Evolutionary conservation across 2,329 filamentous ascomycete species (phyloP), one percentile per base, ranked within the genome.

Genomic region (Apiospora hydei): DNA sequence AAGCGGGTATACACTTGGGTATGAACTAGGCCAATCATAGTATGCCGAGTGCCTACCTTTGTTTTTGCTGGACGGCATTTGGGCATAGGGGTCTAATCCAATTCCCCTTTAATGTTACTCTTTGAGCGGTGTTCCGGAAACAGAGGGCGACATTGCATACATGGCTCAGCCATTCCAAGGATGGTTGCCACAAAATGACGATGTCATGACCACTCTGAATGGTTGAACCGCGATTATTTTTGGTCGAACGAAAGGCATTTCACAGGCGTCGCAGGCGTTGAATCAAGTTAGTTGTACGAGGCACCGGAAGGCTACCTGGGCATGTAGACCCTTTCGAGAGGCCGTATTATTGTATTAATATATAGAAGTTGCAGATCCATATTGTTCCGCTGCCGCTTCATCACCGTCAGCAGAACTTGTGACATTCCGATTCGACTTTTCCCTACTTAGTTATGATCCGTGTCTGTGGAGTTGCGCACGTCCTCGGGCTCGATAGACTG

Each of bases 281-380:
- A 41, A 64, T 64, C 34, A 41, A 64, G 8, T 64, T n/a, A 3
- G 2, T 11, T 64, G 57, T 64, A 64, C 10, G 57, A 64, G 57
- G 57, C 34, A 64, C 4, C 30, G 34, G 57, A 64, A 41, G 57
- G 57, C 34, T 41, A 64, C 57, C 41, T 41, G 34, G 57, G 57
- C 57, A 41, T n/a, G 57, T 64, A 41, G 57, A 41, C 11, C 57
- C 57, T 64, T n/a, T n/a, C 57, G 21, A 64, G 21, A 38, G 21
- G 57, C 34, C 57, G 34, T 64, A 41, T 64, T 41, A 24, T 64
- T 64, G 57, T 64, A 64, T 64, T 64, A 64, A 64, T 64, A 64
- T 64, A 64, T 64, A 64, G 34, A 64, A 41, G 21, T 21, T 64
- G 57, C 57, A 41, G n/a, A 64, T 24, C 34, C n/a, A 26, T 26